Base-by-base conservation (phyloP, 768 basidiomycete species). In the Lactarius sanguifluus region DNA sequence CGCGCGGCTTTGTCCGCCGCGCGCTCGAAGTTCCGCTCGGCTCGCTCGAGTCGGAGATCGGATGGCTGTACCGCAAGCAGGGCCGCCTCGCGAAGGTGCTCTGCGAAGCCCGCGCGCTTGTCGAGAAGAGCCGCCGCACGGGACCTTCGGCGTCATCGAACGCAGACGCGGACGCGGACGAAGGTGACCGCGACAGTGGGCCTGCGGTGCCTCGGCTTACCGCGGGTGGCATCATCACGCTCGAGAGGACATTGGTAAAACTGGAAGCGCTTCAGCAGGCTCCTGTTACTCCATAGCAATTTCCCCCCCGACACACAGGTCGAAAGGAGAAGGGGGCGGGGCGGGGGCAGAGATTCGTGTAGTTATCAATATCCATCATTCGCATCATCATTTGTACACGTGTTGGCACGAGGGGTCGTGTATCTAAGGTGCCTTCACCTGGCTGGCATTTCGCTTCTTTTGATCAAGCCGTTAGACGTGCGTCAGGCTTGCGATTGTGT, bases 1-100 rank as follows among this genome's bases (percentile, higher is more conserved):
- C 94, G 13, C 84, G 94, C 36, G 91, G 89, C 9, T 97, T 96
- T 74, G 87, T 96, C 58, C 88, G 90, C n/a, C 88, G 91, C 20
- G 94, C 94, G 15, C 85, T 96, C 34, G 91, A 93, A 77, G 79
- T 88, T 32, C 92, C 93, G 25, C 83, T 87, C 5, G 82, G 86
- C 43, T 84, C 86, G 9, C 77, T 97, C 32, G 88, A 89, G 66
- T 70, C 78, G 5, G 95, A 95, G 76, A 83, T 97, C 62, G 77
- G 76, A 25, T 86, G 87, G 82, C 77, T 94, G 65, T 97, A 95
- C 76, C 81, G 85, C 76, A 79, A 79, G 38, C 78, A 82, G 61
- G 83, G 84, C 41, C 85, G 84, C 62, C 83, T 96, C 58, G 80
- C 81, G 66, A 90, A 89, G 75, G 86, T 93, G 47, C 78, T 96